These are phyloP conservation scores for Phaeophleospora eucalypticola DNA, from an alignment of 2,329 filamentous ascomycete species.

Conservation along the genomic window DNA sequence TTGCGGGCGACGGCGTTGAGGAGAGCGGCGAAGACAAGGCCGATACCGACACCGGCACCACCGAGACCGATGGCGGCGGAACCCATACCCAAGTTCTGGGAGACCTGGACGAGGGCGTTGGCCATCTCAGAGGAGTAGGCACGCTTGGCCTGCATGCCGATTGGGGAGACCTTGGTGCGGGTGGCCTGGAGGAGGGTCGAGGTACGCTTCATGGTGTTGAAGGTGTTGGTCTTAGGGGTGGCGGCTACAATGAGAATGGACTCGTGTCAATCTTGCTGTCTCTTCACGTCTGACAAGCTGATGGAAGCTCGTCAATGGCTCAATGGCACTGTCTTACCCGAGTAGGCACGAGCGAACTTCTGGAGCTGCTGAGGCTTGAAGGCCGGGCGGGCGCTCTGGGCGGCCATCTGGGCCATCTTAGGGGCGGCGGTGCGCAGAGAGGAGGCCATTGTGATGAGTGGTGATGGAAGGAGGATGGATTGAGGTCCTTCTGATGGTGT, in stretches of 20 bases:
- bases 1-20: conserved; percentile 88
- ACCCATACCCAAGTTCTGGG: conserved; percentile 85
- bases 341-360: conserved; percentile 65
- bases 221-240: conserved; percentile 50
- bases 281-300: conserved; percentile 16
- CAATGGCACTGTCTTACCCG: conserved; percentile 52
- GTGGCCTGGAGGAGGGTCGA: conserved; percentile 45
- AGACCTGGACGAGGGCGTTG: conserved; percentile 83
- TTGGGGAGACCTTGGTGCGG: conserved; percentile 33
- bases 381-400: conserved; percentile 69
- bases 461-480: conserved; percentile 29
- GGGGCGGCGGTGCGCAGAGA: conserved; percentile 68
- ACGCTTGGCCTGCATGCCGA: conserved; percentile 52
- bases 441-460: conserved; percentile 71
- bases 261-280: conserved; percentile 19
- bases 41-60: conserved; percentile 76
- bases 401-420: conserved; percentile 65
- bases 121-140: conserved; percentile 86
- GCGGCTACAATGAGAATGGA: conserved; percentile 24
- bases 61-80: conserved; percentile 81
- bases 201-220: conserved; percentile 71
- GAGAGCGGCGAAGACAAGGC: conserved; percentile 87
- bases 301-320: conserved; percentile 14
- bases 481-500: conserved; percentile 17
- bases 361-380: conserved; percentile 47